Evolutionary conservation across 1,139 yeast genomes (phyloP), one percentile per base, ranked within the genome.

Genomic region (Suhomyces panamericanus): DNA sequence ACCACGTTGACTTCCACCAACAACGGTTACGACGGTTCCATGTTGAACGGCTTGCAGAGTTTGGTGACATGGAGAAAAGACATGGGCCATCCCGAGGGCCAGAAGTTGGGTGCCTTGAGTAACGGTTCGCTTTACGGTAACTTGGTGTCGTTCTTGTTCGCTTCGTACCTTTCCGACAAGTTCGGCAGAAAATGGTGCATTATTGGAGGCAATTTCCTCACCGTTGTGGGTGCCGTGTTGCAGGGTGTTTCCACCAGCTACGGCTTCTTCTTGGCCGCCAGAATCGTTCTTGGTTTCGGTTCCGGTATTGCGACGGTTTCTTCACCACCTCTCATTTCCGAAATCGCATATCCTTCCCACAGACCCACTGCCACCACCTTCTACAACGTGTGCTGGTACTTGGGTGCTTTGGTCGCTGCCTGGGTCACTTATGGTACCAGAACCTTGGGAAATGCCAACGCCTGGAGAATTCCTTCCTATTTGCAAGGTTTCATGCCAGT

Each of bases 401-500:
- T 78, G 38, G 85, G 85, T 35, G 77, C 83, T 9, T 59, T 76
- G 32, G 54, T 80, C 39, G 83, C 84, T 7, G 78, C 85, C 2
- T 72, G 81, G 77, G 68, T 75, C 31, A 70, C 80, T 3, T 76
- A 67, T 49, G 82, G 81, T 41, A 69, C 80, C 13, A 64, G 70
- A 46, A 56, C 58, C 13, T 51, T 70, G 12, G 41, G 51, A 27
- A 54, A 52, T 35, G 60, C 66, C 49, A 56, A 55, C 45, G 58
- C 72, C 12, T 76, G 80, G 80, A 66, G 70, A 52, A 65, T 75
- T 43, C 79, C 80, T 6, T 73, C 78, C 8, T 67, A 67, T 49
- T 57, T 76, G 49, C 82, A 78, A 57, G 73, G 69, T 41, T 60
- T 56, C 34, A 59, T 60, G 59, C 79, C 67, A 35, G 57, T 58